Base-by-base conservation (phyloP, 2,329 filamentous ascomycete species). In the Trematosphaeria pertusa region DNA sequence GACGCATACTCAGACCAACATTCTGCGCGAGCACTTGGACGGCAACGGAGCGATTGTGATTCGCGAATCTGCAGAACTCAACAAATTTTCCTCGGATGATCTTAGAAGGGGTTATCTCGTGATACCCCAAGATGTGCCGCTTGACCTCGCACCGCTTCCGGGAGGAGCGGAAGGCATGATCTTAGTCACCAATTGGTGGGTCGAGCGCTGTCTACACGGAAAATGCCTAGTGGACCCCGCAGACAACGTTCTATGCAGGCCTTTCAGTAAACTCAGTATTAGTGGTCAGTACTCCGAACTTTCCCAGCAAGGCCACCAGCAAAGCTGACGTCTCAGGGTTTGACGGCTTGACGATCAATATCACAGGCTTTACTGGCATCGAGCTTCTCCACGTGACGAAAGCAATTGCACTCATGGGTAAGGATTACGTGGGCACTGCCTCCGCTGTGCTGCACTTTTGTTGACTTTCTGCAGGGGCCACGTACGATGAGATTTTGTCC, bases 381-480 rank as follows among this genome's bases (percentile, higher is more conserved):
- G 91, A 97, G 61, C 80, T 96, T 8, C 80, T 93, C 56, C 94
- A 97, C 70, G 79, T 96, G 22, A 87, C 88, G 17, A 91, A 90
- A 70, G 79, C 87, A 2, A 80, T 96, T 19, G 80, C 79, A 28
- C 81, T 95, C 50, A 80, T 96, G 50, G 91, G 81, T 81, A 69
- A 59, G 73, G 43, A 18, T 42, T 37, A 17, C 19, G 20, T 35
- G 17, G 34, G 32, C 35, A 28, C 24, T 28, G 7, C 12, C 24
- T 12, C 24, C 24, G 24, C 7, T 28, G 12, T 28, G 8, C 24
- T 12, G n/a, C n/a, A n/a, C 35, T 40, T 30, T 37, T 21, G 32
- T 30, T 62, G 51, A 64, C 61, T 42, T 32, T 14, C 46, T 37
- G 48, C 45, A 79, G 84, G 94, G 6, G 94, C 87, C 9, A 84